These are phyloP conservation scores for Calophaca sinica DNA, from an alignment of 306 rosid species.

Conservation along the genomic window DNA sequence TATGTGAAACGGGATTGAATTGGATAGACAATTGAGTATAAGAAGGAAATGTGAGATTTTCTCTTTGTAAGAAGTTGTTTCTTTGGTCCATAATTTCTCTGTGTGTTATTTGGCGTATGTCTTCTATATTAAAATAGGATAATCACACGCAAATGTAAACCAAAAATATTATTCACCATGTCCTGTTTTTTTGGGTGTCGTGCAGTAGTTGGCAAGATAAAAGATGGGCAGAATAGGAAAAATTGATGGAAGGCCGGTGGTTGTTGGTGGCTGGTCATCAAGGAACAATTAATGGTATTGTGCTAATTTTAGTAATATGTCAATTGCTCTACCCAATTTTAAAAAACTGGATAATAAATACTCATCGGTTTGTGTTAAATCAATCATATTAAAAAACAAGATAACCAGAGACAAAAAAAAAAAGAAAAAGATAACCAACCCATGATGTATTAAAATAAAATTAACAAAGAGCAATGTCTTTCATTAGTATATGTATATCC, in stretches of 20 bases:
- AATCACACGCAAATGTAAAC: slow-evolving; percentile 15
- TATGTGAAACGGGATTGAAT: neutral
- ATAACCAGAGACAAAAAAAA: no score
- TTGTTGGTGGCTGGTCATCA: slow-evolving; percentile 55
- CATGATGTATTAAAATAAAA: no score
- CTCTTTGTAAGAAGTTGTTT: neutral
- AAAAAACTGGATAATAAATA: neutral
- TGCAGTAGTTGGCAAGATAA: neutral
- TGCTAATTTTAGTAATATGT: slow-evolving; percentile 33
- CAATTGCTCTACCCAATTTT: slow-evolving; percentile 21
- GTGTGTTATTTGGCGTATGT: neutral
- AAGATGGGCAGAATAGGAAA: neutral
- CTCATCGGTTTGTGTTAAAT: neutral
- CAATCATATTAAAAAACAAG: neutral
- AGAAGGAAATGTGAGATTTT: neutral
- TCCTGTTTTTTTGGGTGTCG: neutral
- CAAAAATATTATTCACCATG: neutral
- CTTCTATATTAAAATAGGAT: neutral
- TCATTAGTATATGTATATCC: no score
- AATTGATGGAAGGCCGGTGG: slow-evolving; percentile 41
- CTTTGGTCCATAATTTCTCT: neutral
- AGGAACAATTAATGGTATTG: slow-evolving; percentile 35
- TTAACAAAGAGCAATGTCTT: no score
- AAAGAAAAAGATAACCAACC: no score
- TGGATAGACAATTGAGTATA: slow-evolving; percentile 15